These are phyloP conservation scores for Chaetomiaceae sp. DNA, from an alignment of 2,329 filamentous ascomycete genomes.

Conservation along the genomic window DNA sequence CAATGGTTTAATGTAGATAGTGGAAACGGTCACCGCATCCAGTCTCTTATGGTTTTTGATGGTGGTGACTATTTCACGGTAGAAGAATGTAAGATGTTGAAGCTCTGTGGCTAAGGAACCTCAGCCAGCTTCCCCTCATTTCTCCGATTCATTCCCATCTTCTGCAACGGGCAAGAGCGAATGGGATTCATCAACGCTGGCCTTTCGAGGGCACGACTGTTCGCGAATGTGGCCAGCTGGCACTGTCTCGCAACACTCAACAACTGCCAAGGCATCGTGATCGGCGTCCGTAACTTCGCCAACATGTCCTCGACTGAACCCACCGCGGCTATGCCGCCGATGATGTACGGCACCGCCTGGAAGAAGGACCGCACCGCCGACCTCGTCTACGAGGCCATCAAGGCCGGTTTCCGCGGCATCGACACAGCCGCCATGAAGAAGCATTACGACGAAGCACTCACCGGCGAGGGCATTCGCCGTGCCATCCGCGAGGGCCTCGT, in stretches of 20 bases:
- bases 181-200: not conserved
- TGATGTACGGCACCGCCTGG: conserved; percentile 82
- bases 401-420: conserved; percentile 62
- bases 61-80: too few species aligned
- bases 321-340: conserved; percentile 40
- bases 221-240: not conserved
- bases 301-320: conserved; percentile 6
- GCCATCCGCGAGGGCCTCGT: conserved; percentile 56
- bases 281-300: not conserved
- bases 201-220: not conserved
- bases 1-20: too few species aligned
- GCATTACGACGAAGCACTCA: conserved; percentile 69
- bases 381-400: conserved; percentile 63
- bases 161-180: too few species aligned
- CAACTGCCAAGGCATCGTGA: not conserved
- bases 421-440: conserved; percentile 75
- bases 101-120: not conserved
- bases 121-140: conserved; percentile 13
- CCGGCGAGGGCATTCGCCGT: conserved; percentile 59
- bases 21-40: too few species aligned
- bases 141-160: too few species aligned
- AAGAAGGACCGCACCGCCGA: conserved; percentile 63
- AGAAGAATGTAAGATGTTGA: too few species aligned
- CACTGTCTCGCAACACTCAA: not conserved
- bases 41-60: too few species aligned